Percentiles rank a stretch among this genome's conserved stretches.
Evolutionary conservation across 352 stramenopile genomes (phyloP).

Genomic region (Phytophthora aleatoria): DNA sequence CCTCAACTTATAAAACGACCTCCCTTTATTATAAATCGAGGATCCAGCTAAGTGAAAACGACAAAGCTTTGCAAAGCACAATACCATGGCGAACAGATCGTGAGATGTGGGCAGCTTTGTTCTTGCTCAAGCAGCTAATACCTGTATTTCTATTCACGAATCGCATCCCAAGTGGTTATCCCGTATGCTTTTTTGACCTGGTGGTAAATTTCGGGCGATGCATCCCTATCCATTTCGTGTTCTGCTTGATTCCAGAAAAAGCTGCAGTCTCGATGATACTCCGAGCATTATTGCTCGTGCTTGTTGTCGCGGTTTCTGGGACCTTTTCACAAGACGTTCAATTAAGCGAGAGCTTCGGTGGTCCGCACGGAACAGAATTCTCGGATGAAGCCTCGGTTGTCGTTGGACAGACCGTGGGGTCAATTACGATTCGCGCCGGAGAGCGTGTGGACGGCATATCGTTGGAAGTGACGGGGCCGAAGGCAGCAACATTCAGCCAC

Average conservation of each 20-base stretch:
- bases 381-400: slow-evolving; percentile 15
- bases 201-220: slow-evolving; percentile 1
- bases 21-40: too few species aligned
- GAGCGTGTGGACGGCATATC: slow-evolving; percentile 18
- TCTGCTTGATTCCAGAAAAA: slow-evolving; percentile 5
- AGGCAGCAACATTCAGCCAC: slow-evolving; percentile 11
- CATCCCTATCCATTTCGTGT: slow-evolving; percentile 2
- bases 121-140: too few species aligned
- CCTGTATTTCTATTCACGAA: background rate
- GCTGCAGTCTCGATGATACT: background rate
- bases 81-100: too few species aligned
- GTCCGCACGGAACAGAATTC: slow-evolving; percentile 17
- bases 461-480: slow-evolving; percentile 13
- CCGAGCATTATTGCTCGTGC: slow-evolving; percentile 6
- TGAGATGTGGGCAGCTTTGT: too few species aligned
- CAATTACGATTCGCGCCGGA: slow-evolving; percentile 6
- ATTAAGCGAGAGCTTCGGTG: slow-evolving; percentile 18
- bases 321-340: slow-evolving; percentile 12
- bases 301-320: background rate
- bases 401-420: slow-evolving; percentile 4
- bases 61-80: too few species aligned
- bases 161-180: slow-evolving; percentile 14
- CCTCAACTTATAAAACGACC: too few species aligned
- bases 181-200: slow-evolving; percentile 6
- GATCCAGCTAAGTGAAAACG: too few species aligned